phyloP scores from a whole-genome alignment of 139 green algal species.

The Picochlorum sp. region DNA sequence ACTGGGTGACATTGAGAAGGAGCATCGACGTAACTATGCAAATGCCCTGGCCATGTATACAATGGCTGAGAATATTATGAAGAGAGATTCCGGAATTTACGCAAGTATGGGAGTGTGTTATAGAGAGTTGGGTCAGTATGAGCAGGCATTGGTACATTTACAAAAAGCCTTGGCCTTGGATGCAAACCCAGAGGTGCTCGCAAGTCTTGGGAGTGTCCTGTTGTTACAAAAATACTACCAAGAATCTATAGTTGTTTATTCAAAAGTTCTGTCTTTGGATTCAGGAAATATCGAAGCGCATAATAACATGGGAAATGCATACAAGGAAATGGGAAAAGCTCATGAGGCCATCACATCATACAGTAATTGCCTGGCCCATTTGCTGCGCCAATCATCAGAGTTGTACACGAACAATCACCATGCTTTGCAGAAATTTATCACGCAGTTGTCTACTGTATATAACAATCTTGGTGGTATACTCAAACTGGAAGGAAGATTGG shows the following conservation, averaged over 20 bases:
- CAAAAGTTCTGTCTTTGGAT: slow-evolving; percentile 50
- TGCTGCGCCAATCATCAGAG: no score
- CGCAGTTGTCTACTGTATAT: slow-evolving; percentile 58
- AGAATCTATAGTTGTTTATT: slow-evolving; percentile 54
- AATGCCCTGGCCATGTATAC: slow-evolving; percentile 56
- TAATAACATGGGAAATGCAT: slow-evolving; percentile 80
- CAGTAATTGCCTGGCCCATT: slow-evolving; percentile 27
- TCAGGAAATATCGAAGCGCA: slow-evolving; percentile 67
- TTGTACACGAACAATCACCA: background rate
- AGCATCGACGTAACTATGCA: background rate
- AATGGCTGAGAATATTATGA: slow-evolving; percentile 49
- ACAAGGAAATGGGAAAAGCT: slow-evolving; percentile 46
- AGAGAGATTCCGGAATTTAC: slow-evolving; percentile 55
- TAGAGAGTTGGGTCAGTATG: slow-evolving; percentile 50
- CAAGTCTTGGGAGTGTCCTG: slow-evolving; percentile 60
- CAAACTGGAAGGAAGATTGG: slow-evolving; percentile 44
- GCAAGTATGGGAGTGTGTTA: slow-evolving; percentile 56
- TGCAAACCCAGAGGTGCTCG: slow-evolving; percentile 52
- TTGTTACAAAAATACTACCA: slow-evolving; percentile 66
- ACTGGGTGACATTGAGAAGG: slow-evolving; percentile 56
- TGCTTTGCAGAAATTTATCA: slow-evolving; percentile 5
- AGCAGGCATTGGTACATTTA: slow-evolving; percentile 54
- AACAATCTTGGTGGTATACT: slow-evolving; percentile 73
- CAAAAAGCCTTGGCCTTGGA: slow-evolving; percentile 44
- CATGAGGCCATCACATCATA: slow-evolving; percentile 70